phyloP scores from a whole-genome alignment of 2,329 filamentous ascomycete genomes.

The Colletotrichum siamense region DNA sequence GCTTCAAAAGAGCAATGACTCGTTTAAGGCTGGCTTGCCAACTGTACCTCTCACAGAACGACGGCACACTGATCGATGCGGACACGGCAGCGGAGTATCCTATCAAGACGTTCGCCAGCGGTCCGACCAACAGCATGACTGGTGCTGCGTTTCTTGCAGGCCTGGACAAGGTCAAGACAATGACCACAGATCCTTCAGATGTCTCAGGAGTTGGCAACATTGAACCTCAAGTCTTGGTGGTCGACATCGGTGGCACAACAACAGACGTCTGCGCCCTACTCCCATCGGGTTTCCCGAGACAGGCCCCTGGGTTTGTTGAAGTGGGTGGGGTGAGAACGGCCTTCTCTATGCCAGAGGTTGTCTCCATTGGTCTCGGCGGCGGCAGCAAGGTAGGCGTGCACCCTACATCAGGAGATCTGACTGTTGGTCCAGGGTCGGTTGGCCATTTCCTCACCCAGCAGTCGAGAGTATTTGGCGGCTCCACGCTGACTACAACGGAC shows the following conservation, averaged over 20 bases:
- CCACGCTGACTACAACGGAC: slow-evolving; percentile 58
- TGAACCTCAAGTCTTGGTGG: slow-evolving; percentile 53
- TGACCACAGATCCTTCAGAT: neutral
- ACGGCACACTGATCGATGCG: slow-evolving; percentile 56
- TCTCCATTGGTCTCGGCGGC: slow-evolving; percentile 62
- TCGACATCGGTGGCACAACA: slow-evolving; percentile 67
- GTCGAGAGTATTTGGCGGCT: slow-evolving; percentile 58
- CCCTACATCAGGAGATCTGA: slow-evolving; percentile 29
- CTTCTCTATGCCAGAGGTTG: slow-evolving; percentile 62
- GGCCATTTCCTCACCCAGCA: slow-evolving; percentile 54
- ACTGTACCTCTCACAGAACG: slow-evolving; percentile 58
- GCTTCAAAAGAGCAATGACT: slow-evolving; percentile 52
- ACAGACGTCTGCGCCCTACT: slow-evolving; percentile 64
- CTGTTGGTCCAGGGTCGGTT: slow-evolving; percentile 62
- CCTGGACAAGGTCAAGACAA: slow-evolving; percentile 35
- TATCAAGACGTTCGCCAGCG: slow-evolving; percentile 59
- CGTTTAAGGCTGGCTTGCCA: slow-evolving; percentile 46
- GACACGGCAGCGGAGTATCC: slow-evolving; percentile 52
- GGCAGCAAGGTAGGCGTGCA: slow-evolving; percentile 41
- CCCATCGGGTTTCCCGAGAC: slow-evolving; percentile 63
- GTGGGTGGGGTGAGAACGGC: slow-evolving; percentile 65
- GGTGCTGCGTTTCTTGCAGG: slow-evolving; percentile 60
- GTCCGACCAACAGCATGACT: slow-evolving; percentile 59
- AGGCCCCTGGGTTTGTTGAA: slow-evolving; percentile 63
- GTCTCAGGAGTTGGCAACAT: too few species aligned